phyloP scores from a whole-genome alignment of 2,329 filamentous ascomycete genomes.

The Exophiala sideris region DNA sequence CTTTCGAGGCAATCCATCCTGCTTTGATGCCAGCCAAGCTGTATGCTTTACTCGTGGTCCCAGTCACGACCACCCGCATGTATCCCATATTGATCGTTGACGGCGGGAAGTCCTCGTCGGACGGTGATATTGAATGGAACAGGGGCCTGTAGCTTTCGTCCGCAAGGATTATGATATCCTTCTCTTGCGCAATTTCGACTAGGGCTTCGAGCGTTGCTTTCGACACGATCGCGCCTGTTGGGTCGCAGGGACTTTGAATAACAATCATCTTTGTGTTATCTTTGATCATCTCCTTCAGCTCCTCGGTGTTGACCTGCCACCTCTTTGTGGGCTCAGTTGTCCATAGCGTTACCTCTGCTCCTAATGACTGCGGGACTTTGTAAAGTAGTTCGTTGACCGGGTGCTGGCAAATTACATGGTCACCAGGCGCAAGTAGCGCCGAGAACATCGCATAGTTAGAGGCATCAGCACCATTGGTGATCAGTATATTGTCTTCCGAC shows the following conservation, averaged over 20 bases:
- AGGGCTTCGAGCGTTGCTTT: conserved; percentile 59
- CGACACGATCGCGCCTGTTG: conserved; percentile 69
- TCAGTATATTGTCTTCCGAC: conserved; percentile 64
- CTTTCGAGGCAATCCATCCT: conserved; percentile 75
- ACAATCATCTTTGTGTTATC: conserved; percentile 56
- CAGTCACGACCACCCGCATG: conserved; percentile 66
- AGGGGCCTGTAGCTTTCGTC: conserved; percentile 84
- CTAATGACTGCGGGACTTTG: conserved; percentile 67
- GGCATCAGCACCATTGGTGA: conserved; percentile 75
- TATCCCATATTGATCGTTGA: conserved; percentile 72
- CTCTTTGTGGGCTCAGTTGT: conserved; percentile 61
- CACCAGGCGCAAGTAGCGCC: conserved; percentile 65
- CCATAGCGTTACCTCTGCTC: conserved; percentile 76
- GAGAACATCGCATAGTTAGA: conserved; percentile 84
- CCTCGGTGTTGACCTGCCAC: conserved; percentile 65
- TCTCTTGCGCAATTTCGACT: conserved; percentile 59
- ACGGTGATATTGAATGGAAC: conserved; percentile 65
- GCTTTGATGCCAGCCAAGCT: conserved; percentile 75
- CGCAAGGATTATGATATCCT: conserved; percentile 64
- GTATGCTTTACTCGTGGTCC: conserved; percentile 83
- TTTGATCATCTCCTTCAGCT: conserved; percentile 60
- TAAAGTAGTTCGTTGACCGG: conserved; percentile 87
- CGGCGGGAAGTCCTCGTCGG: conserved; percentile 57
- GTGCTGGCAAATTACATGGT: conserved; percentile 83
- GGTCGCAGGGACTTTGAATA: conserved; percentile 78